These are phyloP conservation scores for Fraxinus dipetala DNA, from an alignment of 305 asterid genomes.

Conservation along the genomic window DNA sequence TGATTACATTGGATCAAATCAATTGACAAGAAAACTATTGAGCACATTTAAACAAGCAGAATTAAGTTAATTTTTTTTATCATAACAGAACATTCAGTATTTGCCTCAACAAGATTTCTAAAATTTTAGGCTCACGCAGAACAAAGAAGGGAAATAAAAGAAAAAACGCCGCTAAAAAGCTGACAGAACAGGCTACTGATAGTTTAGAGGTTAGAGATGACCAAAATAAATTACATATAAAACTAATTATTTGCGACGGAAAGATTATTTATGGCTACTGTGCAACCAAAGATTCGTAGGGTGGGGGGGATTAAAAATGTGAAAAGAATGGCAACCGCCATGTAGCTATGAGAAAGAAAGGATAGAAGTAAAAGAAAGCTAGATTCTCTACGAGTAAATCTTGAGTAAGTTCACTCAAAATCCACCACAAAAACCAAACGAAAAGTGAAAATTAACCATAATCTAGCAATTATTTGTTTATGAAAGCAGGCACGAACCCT, in stretches of 20 bases:
- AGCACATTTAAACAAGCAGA: neutral
- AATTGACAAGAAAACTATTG: conserved; percentile 3
- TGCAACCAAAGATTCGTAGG: neutral
- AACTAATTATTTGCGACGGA: neutral
- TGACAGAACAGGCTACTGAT: neutral
- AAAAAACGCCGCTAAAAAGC: neutral
- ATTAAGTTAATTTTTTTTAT: neutral
- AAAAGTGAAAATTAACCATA: neutral
- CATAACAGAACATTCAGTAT: conserved; percentile 1
- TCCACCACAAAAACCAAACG: conserved; percentile 1
- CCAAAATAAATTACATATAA: conserved; percentile 3
- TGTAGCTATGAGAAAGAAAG: conserved; percentile 1
- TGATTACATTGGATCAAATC: neutral
- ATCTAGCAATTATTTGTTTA: conserved; percentile 2
- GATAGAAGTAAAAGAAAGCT: neutral
- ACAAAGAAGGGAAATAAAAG: neutral
- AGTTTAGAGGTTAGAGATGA: neutral
- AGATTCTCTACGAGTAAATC: neutral
- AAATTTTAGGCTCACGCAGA: neutral
- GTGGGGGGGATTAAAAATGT: neutral
- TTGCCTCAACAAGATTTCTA: neutral
- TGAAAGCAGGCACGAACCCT: conserved; percentile 40
- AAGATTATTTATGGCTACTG: neutral
- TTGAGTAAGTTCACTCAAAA: neutral
- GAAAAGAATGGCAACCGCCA: conserved; percentile 15